Base-by-base conservation (phyloP, 495 filamentous ascomycete species). In the Aeminium ludgeri region DNA sequence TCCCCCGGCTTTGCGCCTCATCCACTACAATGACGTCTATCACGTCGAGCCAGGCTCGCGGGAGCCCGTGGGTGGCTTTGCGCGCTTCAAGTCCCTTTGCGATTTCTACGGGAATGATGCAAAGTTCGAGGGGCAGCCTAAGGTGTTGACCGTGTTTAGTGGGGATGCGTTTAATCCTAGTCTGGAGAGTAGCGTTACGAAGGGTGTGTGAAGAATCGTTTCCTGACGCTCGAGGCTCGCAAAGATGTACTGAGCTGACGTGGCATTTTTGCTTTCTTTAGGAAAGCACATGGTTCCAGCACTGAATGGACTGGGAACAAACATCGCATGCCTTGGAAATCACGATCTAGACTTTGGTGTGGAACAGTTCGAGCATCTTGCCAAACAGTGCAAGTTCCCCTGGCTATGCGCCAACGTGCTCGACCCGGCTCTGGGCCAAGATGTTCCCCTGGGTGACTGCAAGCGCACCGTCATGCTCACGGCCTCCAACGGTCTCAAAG, bases 331-430 rank as follows among this genome's bases (percentile, higher is more conserved):
- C 61, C 68, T 85, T 40, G 86, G 86, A 70, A 94, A 94, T 55
- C 86, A 94, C 58, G 86, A 94, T 55, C 73, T 94, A 29, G 86
- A 94, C 57, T 94, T 94, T 52, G 86, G 86, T n/a, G 78, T 87
- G 15, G 58, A 64, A 8, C 84, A 91, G 53, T 81, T 82, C 54
- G 69, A 67, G 16, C 66, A 87, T 55, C 60, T 94, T 15, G 68
- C 74, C 6, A 64, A 65, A 4, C 74, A 82, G 52, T 89, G 83
- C 63, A 65, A 65, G 15, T 94, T 94, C 44, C 86, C 86, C 2
- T 94, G 86, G 86, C 70, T 94, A 1, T 63, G 89, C 12, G 83
- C 83, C 37, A 92, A 94, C 53, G 72, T 86, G 5, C 59, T 85
- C 7, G 84, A 86, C 60, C 81, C 82, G 0, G 82, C 76, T 0